A percentile compares a stretch with the other conserved stretches of the same genome.
These are phyloP conservation scores for Pythium dissotocum DNA, from an alignment of 352 stramenopile species.

Conservation along the genomic window DNA sequence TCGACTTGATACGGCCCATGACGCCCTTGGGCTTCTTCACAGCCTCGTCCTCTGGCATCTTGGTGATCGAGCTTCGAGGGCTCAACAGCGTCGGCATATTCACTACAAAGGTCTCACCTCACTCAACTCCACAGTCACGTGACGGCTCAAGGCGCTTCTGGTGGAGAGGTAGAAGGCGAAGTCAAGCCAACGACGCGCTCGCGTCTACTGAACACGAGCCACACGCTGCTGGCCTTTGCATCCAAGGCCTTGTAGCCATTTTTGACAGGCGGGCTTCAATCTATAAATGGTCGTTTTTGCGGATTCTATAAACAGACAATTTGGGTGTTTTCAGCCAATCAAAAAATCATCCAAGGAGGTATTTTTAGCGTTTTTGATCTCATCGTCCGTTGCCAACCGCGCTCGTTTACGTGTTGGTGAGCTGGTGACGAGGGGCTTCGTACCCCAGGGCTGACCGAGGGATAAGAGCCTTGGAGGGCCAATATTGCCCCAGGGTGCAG, in stretches of 20 bases:
- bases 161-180: conserved; percentile 15
- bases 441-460: too few relatives aligned
- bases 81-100: conserved; percentile 39
- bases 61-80: conserved; percentile 22
- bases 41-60: conserved; percentile 16
- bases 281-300: conserved; percentile 1
- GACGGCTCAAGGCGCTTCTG: background rate
- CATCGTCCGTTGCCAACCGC: background rate
- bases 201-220: background rate
- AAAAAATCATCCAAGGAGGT: background rate
- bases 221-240: background rate
- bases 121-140: background rate
- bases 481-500: background rate
- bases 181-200: conserved; percentile 9
- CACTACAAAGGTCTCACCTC: conserved; percentile 7
- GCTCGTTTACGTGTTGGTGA: background rate
- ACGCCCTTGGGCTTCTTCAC: conserved; percentile 63
- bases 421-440: background rate
- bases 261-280: conserved; percentile 1
- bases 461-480: background rate
- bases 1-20: conserved; percentile 73
- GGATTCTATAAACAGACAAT: background rate
- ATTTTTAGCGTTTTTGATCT: background rate
- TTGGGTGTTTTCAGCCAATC: conserved; percentile 1
- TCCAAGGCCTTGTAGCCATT: background rate